Percentiles rank a stretch among this genome's conserved stretches.
phyloP scores from a whole-genome alignment of 2,329 filamentous ascomycete genomes.

The Paraphoma sp. region DNA sequence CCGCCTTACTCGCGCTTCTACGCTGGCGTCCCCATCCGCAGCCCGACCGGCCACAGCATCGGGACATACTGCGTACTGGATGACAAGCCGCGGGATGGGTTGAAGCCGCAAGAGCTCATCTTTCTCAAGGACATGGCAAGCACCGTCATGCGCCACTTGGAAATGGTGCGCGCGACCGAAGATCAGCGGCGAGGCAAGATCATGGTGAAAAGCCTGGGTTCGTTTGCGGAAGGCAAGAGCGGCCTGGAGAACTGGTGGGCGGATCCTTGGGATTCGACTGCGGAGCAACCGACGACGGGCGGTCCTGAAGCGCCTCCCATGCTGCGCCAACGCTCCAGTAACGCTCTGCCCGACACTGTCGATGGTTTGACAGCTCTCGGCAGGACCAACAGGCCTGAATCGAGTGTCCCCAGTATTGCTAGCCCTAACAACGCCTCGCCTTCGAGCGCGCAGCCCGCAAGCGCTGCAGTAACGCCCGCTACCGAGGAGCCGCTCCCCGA shows the following conservation, averaged over 20 bases:
- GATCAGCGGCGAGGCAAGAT: conserved; percentile 61
- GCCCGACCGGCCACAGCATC: conserved; percentile 63
- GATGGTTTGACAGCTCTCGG: conserved; percentile 22
- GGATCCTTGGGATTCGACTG: conserved; percentile 34
- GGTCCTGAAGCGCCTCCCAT: conserved; percentile 17
- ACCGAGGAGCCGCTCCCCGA: conserved; percentile 29
- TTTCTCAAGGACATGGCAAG: conserved; percentile 63
- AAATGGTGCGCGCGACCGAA: conserved; percentile 60
- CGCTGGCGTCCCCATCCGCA: conserved; percentile 67
- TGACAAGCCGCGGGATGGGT: conserved; percentile 59
- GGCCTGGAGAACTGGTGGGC: conserved; percentile 42
- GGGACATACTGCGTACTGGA: conserved; percentile 68
- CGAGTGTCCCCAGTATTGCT: conserved; percentile 22
- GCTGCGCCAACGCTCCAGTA: conserved; percentile 29
- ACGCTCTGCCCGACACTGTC: conserved; percentile 12
- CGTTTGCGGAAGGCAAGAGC: conserved; percentile 46
- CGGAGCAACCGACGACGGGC: conserved; percentile 17
- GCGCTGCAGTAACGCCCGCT: conserved; percentile 25
- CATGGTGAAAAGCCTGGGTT: conserved; percentile 56
- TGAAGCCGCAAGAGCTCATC: conserved; percentile 57
- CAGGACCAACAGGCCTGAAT: conserved; percentile 27
- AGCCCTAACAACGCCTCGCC: conserved; percentile 25
- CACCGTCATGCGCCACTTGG: conserved; percentile 67
- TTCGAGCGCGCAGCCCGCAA: conserved; percentile 23
- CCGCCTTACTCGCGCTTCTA: conserved; percentile 55